These are phyloP conservation scores for Colletotrichum sp. DNA, from an alignment of 2,329 filamentous ascomycete species.

Conservation along the genomic window DNA sequence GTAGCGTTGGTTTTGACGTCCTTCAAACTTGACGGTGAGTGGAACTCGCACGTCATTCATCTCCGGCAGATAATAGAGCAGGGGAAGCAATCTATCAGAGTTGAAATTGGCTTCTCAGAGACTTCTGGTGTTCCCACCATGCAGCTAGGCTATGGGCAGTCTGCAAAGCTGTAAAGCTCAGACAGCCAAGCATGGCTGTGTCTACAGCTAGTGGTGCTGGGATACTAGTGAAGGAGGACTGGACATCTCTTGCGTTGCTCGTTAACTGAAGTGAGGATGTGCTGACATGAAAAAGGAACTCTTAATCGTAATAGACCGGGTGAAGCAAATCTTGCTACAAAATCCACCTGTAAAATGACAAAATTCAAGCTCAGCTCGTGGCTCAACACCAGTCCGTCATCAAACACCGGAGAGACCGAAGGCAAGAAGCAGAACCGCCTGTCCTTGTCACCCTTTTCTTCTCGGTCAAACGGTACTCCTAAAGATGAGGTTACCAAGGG, in stretches of 20 bases:
- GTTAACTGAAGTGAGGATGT: background rate
- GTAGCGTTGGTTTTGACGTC: background rate
- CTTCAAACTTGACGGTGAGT: background rate
- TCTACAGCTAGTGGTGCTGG: background rate
- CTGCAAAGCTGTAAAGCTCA: background rate
- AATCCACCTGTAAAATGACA: conserved; percentile 24
- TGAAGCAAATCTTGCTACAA: background rate
- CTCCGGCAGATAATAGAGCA: background rate
- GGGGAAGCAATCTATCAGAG: background rate
- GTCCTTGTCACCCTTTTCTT: conserved; percentile 35
- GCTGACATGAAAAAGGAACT: background rate
- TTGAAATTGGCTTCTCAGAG: background rate
- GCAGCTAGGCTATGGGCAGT: background rate
- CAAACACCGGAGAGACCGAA: conserved; percentile 26
- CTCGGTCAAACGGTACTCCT: background rate
- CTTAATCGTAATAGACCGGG: background rate
- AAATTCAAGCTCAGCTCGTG: conserved; percentile 40
- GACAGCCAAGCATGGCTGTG: background rate
- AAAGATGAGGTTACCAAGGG: background rate
- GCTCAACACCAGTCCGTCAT: conserved; percentile 31
- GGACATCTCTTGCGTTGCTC: background rate
- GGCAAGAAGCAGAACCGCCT: conserved; percentile 38
- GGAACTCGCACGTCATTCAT: background rate
- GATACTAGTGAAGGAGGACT: background rate
- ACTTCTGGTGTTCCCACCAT: background rate